Evolutionary conservation across 345 rosid species (phyloP).

Genomic region (Pugionium cornutum): DNA sequence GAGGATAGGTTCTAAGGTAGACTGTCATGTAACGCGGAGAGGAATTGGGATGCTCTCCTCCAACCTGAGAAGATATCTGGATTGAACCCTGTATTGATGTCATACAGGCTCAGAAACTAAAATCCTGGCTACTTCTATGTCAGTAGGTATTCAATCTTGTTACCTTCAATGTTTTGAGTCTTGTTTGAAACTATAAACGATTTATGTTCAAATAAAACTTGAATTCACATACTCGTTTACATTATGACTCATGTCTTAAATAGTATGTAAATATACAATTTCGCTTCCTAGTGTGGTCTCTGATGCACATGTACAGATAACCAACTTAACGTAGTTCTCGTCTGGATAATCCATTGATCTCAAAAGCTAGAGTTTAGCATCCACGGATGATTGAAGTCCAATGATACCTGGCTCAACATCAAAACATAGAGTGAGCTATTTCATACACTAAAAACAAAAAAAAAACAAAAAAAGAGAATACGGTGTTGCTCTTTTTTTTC

Average conservation of each 20-base stretch:
- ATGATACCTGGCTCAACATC: slow-evolving; percentile 62
- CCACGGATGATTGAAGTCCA: slow-evolving; percentile 74
- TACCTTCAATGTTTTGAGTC: slow-evolving; percentile 23
- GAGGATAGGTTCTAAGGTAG: slow-evolving; percentile 52
- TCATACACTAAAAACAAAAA: neutral
- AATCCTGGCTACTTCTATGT: slow-evolving; percentile 7
- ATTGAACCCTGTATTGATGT: slow-evolving; percentile 19
- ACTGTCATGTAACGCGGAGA: slow-evolving; percentile 1
- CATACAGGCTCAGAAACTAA: slow-evolving; percentile 11
- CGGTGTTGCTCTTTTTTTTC: neutral
- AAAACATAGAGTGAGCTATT: slow-evolving; percentile 10
- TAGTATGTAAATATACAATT: slow-evolving; percentile 23
- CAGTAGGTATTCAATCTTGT: slow-evolving; percentile 15
- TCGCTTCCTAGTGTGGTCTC: neutral
- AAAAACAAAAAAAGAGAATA: neutral
- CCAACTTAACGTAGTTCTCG: neutral
- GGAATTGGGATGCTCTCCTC: slow-evolving; percentile 14
- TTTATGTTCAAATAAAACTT: slow-evolving; percentile 10
- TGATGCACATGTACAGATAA: neutral
- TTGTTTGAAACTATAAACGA: slow-evolving; percentile 14
- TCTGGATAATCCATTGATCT: slow-evolving; percentile 12
- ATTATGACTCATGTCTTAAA: neutral
- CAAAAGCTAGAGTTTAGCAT: slow-evolving; percentile 36
- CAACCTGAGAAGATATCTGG: slow-evolving; percentile 25
- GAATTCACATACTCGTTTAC: neutral